phyloP scores from a whole-genome alignment of 768 basidiomycete species.

The Lactarius indigo region DNA sequence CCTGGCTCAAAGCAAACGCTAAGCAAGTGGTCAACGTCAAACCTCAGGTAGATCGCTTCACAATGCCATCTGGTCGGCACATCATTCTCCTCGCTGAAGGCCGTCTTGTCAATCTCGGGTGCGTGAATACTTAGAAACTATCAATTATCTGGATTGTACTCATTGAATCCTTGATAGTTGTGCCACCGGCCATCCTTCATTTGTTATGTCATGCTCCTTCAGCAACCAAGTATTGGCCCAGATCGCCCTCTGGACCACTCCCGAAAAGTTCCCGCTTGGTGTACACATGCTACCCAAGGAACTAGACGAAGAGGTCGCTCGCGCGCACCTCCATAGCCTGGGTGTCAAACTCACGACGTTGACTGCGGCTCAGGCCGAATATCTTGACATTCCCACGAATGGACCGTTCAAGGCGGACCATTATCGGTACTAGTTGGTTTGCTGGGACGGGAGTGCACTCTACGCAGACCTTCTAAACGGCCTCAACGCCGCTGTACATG shows the following conservation, averaged over 20 bases:
- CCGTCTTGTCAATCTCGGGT: constrained; percentile 98
- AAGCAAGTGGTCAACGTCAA: constrained; percentile 84
- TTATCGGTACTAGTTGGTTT: constrained; percentile 54
- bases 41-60: constrained; percentile 98
- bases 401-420: constrained; percentile 78
- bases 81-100: constrained; percentile 97
- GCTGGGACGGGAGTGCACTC: constrained; percentile 12
- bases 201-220: constrained; percentile 99
- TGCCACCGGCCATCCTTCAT: constrained; percentile 97
- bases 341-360: constrained; percentile 91
- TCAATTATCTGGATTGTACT: not conserved
- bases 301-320: constrained; percentile 98
- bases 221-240: constrained; percentile 97
- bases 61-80: constrained; percentile 89
- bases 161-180: constrained; percentile 48
- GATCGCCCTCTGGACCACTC: constrained; percentile 95
- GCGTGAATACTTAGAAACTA: constrained; percentile 27
- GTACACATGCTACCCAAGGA: constrained; percentile 99
- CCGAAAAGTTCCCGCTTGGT: constrained; percentile 89
- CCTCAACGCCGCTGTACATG: constrained; percentile 64
- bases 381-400: constrained; percentile 84
- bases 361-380: constrained; percentile 69
- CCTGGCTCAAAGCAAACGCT: constrained; percentile 96
- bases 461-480: constrained; percentile 39
- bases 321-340: constrained; percentile 87